Evolutionary conservation across 306 rosid species (phyloP), one percentile per base, ranked within the genome.

Genomic region (Ormosia semicastrata): DNA sequence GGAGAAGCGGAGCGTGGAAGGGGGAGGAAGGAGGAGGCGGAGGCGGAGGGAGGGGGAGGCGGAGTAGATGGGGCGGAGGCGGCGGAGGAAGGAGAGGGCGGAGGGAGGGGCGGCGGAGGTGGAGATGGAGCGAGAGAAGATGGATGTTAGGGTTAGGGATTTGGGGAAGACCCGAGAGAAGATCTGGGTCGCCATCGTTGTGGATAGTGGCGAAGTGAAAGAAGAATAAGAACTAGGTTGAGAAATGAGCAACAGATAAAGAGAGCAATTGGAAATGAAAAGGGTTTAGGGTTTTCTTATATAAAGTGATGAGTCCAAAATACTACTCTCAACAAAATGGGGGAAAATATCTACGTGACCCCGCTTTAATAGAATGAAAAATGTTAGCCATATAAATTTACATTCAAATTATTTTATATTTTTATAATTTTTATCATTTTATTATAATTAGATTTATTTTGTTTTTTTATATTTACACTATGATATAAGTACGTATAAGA

Each of bases 11-110:
- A 10, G 4, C 39, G 86, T 8, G 3, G 87, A 6, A 5, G 83
- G 3, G 2, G 81, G 64, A 17, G 90, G 67, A 40, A 83, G 2
- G 32, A 74, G 57, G 2, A 58, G 46, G 1, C 60, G 81, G 66
- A 79, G 54, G 54, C 76, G 66, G 43, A 81, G 33, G 56, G 84
- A 7, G 14, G 77, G 32, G 29, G 89, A 73, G 3, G 88, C 85
- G n/a, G 86, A 82, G 36, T 93, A 86, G 41, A 95, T 89, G 10
- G 94, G 98, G 17, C 98, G 97, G 60, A 89, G 89, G 44, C 89
- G 90, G 78, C 86, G 88, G 78, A 89, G 72, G 71, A 92, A 89
- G 13, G 90, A 79, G 47, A 76, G 30, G 6, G 91, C 76, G 12
- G 92, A 82, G 46, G 66, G 67, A 0, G 97, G 47, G 82, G 6